Percentiles rank a stretch among this genome's conserved stretches.
Conservation (phyloP, 768 basidiomycete genomes). For the Serendipita vermifera region DNA sequence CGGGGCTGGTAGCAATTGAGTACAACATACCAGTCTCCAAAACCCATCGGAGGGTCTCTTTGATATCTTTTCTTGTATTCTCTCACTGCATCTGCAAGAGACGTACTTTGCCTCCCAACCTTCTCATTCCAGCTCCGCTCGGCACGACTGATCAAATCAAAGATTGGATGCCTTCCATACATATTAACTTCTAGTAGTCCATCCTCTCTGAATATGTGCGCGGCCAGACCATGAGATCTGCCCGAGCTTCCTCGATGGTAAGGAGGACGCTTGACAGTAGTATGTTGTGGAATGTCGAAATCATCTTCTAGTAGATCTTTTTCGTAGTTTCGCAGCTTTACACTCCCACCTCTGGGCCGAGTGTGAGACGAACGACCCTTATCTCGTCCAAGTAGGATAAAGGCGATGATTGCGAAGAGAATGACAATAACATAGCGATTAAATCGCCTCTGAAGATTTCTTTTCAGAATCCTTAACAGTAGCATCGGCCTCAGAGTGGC, state of each 20-base stretch:
- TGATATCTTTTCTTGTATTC: constrained; percentile 29
- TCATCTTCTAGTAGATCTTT: background rate
- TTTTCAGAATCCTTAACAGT: background rate
- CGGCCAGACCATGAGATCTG: background rate
- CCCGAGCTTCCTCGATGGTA: background rate
- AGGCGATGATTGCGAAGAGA: too few relatives aligned
- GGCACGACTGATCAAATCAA: constrained; percentile 29
- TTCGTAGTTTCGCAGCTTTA: too few relatives aligned
- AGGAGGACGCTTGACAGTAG: background rate
- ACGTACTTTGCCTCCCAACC: constrained; percentile 25
- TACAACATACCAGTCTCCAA: constrained; percentile 30
- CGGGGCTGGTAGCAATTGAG: background rate
- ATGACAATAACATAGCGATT: too few relatives aligned
- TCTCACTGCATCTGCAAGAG: constrained; percentile 26
- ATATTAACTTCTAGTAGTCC: constrained; percentile 29
- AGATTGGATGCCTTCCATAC: constrained; percentile 32
- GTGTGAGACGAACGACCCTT: too few relatives aligned
- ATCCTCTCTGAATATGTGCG: constrained; percentile 21
- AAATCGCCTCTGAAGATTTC: background rate
- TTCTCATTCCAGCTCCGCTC: constrained; percentile 30
- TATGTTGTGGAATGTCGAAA: background rate
- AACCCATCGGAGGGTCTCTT: constrained; percentile 28
- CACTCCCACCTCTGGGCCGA: background rate
- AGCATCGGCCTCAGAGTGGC: too few relatives aligned
- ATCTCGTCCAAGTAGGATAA: too few relatives aligned